A percentile compares a stretch with the other conserved stretches of the same genome.
phyloP scores from a whole-genome alignment of 305 asterid species.

The Fraxinus xanthoxyloides region DNA sequence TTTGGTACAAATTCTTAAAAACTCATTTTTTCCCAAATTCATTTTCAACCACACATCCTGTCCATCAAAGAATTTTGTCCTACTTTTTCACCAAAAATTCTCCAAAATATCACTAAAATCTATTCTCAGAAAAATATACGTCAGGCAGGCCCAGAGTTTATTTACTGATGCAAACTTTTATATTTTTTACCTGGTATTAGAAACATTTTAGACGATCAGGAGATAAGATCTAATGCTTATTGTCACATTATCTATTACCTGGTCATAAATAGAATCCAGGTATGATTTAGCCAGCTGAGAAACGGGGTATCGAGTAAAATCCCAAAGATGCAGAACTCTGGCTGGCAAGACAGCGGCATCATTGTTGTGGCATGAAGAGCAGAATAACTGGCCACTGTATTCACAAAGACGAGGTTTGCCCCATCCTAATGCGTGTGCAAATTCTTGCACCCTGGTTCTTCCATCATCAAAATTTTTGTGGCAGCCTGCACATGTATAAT shows the following conservation, averaged over 20 bases:
- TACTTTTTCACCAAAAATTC: background rate
- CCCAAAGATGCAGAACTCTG: conserved; percentile 86
- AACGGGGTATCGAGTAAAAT: conserved; percentile 76
- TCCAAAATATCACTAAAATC: background rate
- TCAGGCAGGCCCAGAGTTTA: background rate
- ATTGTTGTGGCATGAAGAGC: conserved; percentile 82
- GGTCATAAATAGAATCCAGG: conserved; percentile 81
- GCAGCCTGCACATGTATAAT: conserved; percentile 86
- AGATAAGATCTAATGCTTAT: background rate
- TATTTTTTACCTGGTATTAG: background rate
- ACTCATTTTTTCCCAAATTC: background rate
- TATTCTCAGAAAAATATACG: background rate
- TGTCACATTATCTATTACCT: conserved; percentile 43
- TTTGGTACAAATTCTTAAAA: background rate
- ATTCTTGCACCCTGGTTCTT: conserved; percentile 63
- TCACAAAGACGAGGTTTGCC: conserved; percentile 94
- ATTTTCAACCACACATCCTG: background rate
- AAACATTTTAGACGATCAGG: background rate
- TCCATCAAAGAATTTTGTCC: background rate
- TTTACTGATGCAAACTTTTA: background rate
- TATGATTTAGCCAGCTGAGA: conserved; percentile 87
- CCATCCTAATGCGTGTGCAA: conserved; percentile 81
- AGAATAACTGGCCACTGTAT: conserved; percentile 82
- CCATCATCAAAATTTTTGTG: conserved; percentile 69
- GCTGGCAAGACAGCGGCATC: conserved; percentile 90